Evolutionary conservation across 106 monocot genomes (phyloP).

Genomic region (Dioscorea alata): DNA sequence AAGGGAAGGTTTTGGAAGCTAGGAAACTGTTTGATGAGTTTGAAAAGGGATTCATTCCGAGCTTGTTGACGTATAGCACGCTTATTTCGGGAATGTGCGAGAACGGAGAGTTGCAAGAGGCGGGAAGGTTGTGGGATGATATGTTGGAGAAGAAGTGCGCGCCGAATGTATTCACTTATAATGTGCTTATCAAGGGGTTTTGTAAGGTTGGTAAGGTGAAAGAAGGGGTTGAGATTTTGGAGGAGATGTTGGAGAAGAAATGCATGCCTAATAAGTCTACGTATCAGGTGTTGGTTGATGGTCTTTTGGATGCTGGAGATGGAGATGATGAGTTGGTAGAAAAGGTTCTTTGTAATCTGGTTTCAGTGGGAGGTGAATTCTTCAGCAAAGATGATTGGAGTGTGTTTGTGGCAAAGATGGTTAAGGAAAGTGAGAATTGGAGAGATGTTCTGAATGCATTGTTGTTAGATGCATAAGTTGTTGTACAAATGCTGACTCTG

Average conservation of each 20-base stretch:
- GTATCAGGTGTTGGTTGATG: slow-evolving; percentile 40
- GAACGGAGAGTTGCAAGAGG: slow-evolving; percentile 77
- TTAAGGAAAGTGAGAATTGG: slow-evolving; percentile 12
- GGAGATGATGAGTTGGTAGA: slow-evolving; percentile 28
- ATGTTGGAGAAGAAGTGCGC: slow-evolving; percentile 62
- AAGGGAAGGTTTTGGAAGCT: slow-evolving; percentile 50
- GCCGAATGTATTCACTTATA: slow-evolving; percentile 70
- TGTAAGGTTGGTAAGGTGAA: slow-evolving; percentile 43
- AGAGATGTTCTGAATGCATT: slow-evolving; percentile 21
- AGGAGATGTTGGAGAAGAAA: slow-evolving; percentile 65
- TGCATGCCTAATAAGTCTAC: slow-evolving; percentile 36
- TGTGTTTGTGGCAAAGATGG: slow-evolving; percentile 30
- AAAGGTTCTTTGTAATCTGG: slow-evolving; percentile 17
- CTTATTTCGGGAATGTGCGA: slow-evolving; percentile 76
- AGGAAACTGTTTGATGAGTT: slow-evolving; percentile 64
- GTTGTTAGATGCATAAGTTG: slow-evolving; percentile 9
- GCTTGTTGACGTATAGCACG: slow-evolving; percentile 59
- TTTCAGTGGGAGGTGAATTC: slow-evolving; percentile 5
- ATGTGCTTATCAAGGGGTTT: slow-evolving; percentile 71
- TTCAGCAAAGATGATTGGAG: slow-evolving; percentile 30
- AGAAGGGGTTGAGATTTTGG: slow-evolving; percentile 47
- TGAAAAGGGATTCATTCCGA: slow-evolving; percentile 48
- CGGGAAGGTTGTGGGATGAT: slow-evolving; percentile 76
- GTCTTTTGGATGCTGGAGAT: slow-evolving; percentile 29
- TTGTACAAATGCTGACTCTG: too few relatives aligned